phyloP scores from a whole-genome alignment of 805 yeast species.

The Yarrowia sp. region DNA sequence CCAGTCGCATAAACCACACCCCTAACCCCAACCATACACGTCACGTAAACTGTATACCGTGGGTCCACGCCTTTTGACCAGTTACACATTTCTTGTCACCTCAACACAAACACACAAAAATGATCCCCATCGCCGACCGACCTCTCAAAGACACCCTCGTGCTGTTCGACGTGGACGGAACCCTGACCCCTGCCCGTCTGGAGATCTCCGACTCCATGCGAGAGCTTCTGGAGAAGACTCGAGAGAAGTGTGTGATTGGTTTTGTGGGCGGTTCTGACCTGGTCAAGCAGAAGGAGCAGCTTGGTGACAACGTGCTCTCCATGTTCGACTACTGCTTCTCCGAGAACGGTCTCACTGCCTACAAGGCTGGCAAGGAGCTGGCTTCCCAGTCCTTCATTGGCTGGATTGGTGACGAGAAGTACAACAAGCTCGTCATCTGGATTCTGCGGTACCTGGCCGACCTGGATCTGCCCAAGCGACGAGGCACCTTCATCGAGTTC shows the following conservation, averaged over 20 bases:
- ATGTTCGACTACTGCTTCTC: constrained; percentile 94
- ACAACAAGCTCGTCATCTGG: constrained; percentile 83
- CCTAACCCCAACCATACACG: neutral
- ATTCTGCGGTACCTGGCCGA: constrained; percentile 79
- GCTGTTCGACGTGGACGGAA: constrained; percentile 97
- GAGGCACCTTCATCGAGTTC: constrained; percentile 98
- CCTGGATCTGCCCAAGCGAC: constrained; percentile 89
- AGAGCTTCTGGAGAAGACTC: constrained; percentile 63
- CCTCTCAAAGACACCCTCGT: constrained; percentile 73
- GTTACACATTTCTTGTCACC: neutral
- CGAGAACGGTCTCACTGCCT: constrained; percentile 98
- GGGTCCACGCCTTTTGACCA: neutral
- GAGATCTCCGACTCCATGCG: constrained; percentile 62
- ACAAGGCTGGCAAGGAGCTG: constrained; percentile 80
- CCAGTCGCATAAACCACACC: neutral
- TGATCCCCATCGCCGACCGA: constrained; percentile 66
- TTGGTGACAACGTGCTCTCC: constrained; percentile 69
- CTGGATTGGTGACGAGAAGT: constrained; percentile 95
- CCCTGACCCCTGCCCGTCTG: constrained; percentile 95
- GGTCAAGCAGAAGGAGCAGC: constrained; percentile 91
- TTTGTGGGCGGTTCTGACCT: constrained; percentile 98
- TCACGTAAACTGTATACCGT: neutral
- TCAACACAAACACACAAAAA: constrained; percentile 6
- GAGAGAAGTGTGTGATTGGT: constrained; percentile 92
- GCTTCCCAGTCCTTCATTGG: constrained; percentile 91